Percentiles rank a stretch among this genome's conserved stretches.
Conservation (phyloP, 768 basidiomycete genomes). For the Tylopilus balloui region DNA sequence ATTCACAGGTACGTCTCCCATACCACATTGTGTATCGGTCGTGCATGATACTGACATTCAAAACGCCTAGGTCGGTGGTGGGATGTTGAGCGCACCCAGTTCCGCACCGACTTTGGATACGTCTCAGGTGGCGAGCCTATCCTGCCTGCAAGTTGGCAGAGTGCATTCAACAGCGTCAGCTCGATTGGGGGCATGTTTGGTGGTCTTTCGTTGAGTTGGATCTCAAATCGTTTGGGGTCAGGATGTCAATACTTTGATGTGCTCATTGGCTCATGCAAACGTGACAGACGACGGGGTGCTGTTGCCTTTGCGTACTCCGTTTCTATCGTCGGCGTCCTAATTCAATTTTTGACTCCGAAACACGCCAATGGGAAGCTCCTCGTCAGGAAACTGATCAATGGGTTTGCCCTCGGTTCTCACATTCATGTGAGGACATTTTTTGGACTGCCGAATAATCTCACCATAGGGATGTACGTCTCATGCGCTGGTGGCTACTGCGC, state of each 20-base stretch:
- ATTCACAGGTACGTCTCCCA: constrained; percentile 18
- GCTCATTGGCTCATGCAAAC: neutral
- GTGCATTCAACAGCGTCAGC: constrained; percentile 25
- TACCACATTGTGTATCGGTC: neutral
- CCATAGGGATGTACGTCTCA: constrained; percentile 24
- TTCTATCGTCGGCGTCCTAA: constrained; percentile 21
- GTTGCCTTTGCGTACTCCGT: constrained; percentile 18
- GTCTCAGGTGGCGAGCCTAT: neutral
- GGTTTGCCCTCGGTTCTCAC: constrained; percentile 21
- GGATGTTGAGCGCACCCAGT: constrained; percentile 20
- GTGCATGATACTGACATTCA: neutral
- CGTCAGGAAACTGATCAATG: constrained; percentile 24
- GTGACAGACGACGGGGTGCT: constrained; percentile 23
- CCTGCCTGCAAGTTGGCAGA: constrained; percentile 28
- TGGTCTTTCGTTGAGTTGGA: constrained; percentile 22
- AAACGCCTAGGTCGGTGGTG: constrained; percentile 15
- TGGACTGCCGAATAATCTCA: neutral
- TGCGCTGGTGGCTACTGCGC: constrained; percentile 24
- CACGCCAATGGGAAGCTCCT: constrained; percentile 27
- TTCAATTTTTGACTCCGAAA: constrained; percentile 22
- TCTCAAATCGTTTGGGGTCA: constrained; percentile 21
- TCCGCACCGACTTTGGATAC: constrained; percentile 27
- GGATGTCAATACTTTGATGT: neutral
- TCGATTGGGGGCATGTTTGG: constrained; percentile 27
- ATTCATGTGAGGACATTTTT: neutral